Evolutionary conservation across 306 rosid genomes (phyloP), one percentile per base, ranked within the genome.

Genomic region (Casuarina cunninghamiana): DNA sequence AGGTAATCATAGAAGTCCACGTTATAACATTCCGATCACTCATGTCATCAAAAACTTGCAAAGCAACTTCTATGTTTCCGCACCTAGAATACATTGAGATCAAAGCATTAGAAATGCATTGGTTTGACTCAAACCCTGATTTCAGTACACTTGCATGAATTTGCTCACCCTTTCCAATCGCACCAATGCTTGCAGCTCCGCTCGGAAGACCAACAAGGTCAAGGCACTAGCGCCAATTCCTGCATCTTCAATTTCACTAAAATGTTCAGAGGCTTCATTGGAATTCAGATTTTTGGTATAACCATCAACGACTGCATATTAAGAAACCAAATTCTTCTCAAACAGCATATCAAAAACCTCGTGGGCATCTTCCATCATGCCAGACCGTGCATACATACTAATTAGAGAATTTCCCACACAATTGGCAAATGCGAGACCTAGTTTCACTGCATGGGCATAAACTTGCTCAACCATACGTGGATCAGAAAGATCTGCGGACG

Each of bases 11-110:
- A 13, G 89, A 88, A 69, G 90, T 90, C 92, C 94, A 90, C 48
- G 91, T 84, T 78, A 90, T 79, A 69, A 90, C 89, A 77, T 90
- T 88, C 69, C 69, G 73, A 74, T 83, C 57, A 49, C 44, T 72
- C 89, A 83, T 88, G 69, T 81, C 78, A 73, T 71, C 60, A 32
- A 90, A 90, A 77, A 83, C 86, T 68, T 77, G 90, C 53, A 84
- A 69, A 75, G 90, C 85, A 81, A 89, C 84, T 83, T 79, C 89
- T 79, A 88, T 81, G 75, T 83, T 73, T 73, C 89, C 90, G 83
- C 92, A 90, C 80, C 86, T 88, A n/a, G 92, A 88, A 79, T 88
- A 90, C 94, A 90, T 86, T 49, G 90, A 86, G 77, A 90, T 84
- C 72, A 88, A 81, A 58, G 92, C 90, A 84, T 88, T 90, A 76